Base-by-base conservation (phyloP, 2,329 filamentous ascomycete species). In the Cladobotryum protrusum region DNA sequence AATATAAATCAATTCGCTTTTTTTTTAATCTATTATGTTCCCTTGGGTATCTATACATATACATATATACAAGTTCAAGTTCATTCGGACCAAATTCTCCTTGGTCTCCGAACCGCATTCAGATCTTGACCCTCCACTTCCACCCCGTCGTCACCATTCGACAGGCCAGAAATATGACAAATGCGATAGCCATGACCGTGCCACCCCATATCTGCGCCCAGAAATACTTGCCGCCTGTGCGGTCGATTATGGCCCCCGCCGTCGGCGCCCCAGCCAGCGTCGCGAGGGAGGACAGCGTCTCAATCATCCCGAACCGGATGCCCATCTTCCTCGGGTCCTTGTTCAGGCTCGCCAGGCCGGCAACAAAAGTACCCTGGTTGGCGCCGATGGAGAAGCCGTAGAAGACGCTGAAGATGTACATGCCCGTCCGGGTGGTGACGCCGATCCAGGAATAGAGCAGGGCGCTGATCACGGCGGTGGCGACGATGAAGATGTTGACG, bases 381-480 rank as follows among this genome's bases (percentile, higher is more conserved):
- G 67, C 67, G 33, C 72, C 72, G 47, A 69, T 69, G 45, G 64
- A 60, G n/a, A 76, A 8, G 41, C 74, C 74, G 46, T 73, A 73
- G 42, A 73, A 62, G 32, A 68, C 66, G 35, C 67, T 67, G 58
- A 75, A 77, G 35, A 62, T 57, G 54, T 73, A 74, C 67, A 74
- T 72, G 51, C 65, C 67, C 3, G 61, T 52, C 3, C 56, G 56
- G 11, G 59, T 63, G n/a, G 53, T 58, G 2, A 85, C 77, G 0
- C 70, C 74, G 2, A 74, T 72, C 82, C 83, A 86, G 47, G 65
- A 69, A 56, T 75, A 82, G 33, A 81, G 63, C 51, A 79, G 65
- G 13, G 76, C 61, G 1, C 71, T 70, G 3, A 76, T 68, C 4
- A 72, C 52, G 11, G 74, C 60, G 2, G 68, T 70, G 45, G 74